Conservation (phyloP, 2,329 filamentous ascomycete species). For the Talaromyces atroroseus region DNA sequence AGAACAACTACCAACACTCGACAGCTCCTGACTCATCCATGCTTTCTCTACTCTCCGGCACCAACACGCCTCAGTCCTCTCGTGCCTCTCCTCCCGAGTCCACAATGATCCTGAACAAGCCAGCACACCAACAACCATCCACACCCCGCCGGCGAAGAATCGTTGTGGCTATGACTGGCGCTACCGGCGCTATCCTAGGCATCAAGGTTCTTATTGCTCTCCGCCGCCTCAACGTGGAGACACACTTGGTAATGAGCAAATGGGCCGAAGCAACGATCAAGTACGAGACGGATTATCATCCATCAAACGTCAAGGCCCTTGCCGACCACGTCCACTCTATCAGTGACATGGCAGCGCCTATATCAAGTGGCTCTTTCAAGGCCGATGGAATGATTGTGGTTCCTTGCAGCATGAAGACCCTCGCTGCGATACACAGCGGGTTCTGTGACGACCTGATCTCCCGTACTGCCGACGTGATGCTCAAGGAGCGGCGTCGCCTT, state of each 20-base stretch:
- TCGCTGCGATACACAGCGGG: conserved; percentile 39
- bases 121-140: no score
- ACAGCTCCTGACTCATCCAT: no score
- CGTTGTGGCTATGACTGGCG: conserved; percentile 47
- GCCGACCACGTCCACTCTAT: conserved; percentile 36
- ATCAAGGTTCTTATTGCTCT: conserved; percentile 41
- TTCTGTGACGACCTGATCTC: conserved; percentile 44
- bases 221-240: conserved; percentile 42
- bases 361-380: conserved; percentile 43
- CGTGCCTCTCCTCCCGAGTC: no score
- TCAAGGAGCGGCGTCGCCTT: conserved; percentile 42
- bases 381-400: conserved; percentile 45
- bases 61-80: no score
- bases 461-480: conserved; percentile 42
- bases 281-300: conserved; percentile 42
- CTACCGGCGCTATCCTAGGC: conserved; percentile 43
- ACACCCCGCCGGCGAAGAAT: conserved; percentile 26
- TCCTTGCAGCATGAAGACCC: conserved; percentile 47
- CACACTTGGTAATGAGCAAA: conserved; percentile 45
- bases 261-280: conserved; percentile 47
- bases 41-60: no score
- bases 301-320: conserved; percentile 32
- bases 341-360: conserved; percentile 43
- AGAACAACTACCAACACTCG: no score
- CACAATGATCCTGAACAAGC: no score